Base-by-base conservation (phyloP, 805 yeast genomes). In the Myxozyma nipponensis region DNA sequence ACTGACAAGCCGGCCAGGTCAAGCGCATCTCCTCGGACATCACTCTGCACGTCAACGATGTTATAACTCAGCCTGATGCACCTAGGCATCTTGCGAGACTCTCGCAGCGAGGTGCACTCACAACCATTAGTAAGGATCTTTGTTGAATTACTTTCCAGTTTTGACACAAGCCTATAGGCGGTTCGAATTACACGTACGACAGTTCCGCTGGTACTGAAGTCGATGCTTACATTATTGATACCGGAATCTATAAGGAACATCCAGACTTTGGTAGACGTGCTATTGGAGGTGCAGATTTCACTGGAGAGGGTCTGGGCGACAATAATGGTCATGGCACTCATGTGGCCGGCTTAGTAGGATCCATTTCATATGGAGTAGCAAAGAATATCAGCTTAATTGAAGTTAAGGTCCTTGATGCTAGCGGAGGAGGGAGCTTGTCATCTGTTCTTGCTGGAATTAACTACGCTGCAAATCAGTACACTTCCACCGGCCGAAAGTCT, bases 251-350 rank as follows among this genome's bases (percentile, higher is more conserved):
- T 46, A 52, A 58, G 34, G 67, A 66, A 21, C 77, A 75, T 47
- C 70, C 72, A 2, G 80, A 77, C 39, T 73, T 77, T 50, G 69
- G 65, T 3, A 68, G 70, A 2, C 66, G 80, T 35, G 76, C 73
- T 0, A 61, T 66, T 10, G 63, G 65, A 39, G 68, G 77, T 18
- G 72, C 68, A 0, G 81, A 78, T 49, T 72, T 76, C 56, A 75
- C 81, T 0, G 66, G 65, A 2, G 73, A 70, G 36, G 72, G 71
- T 9, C 47, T 74, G 1, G 87, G 86, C 4, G 96, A 90, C 64
- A 69, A 69, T 7, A 82, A 83, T 59, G 96, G 96, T 0, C 97
- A 89, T 66, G 97, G 96, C n/a, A 87, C 96, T 1, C 96, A 89
- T 67, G 95, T 90, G 42, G 95, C 96, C 0, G 96, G 96, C 2